These are phyloP conservation scores for Rhizopogon salebrosus DNA, from an alignment of 768 basidiomycete species.

Conservation along the genomic window DNA sequence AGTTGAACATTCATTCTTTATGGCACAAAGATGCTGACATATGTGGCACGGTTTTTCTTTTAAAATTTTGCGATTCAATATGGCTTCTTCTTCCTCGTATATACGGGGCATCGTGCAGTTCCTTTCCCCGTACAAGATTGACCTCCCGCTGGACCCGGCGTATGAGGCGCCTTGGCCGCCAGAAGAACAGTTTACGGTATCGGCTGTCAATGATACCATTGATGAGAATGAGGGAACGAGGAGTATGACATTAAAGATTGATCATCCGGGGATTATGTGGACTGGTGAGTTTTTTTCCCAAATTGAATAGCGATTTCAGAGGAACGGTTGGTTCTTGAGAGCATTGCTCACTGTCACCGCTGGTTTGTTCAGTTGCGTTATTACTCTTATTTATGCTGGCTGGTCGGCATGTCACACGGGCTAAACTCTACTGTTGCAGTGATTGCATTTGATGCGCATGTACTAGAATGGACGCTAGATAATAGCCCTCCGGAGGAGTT, in stretches of 20 bases:
- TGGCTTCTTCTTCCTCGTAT: neutral
- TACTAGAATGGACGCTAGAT: slow-evolving; percentile 80
- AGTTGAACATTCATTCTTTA: neutral
- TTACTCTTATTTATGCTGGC: neutral
- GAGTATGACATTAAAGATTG: slow-evolving; percentile 59
- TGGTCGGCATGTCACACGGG: neutral
- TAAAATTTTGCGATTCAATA: neutral
- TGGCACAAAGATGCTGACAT: neutral
- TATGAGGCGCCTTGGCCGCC: slow-evolving; percentile 49
- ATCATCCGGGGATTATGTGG: slow-evolving; percentile 85
- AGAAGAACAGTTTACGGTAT: slow-evolving; percentile 44
- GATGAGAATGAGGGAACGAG: slow-evolving; percentile 60
- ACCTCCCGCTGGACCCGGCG: slow-evolving; percentile 43
- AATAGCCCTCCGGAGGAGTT: slow-evolving; percentile 70
- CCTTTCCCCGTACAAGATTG: slow-evolving; percentile 78
- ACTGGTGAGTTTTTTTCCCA: slow-evolving; percentile 45
- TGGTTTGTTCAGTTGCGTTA: neutral
- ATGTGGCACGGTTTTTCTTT: neutral
- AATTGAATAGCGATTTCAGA: neutral
- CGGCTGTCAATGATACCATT: slow-evolving; percentile 49
- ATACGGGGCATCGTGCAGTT: slow-evolving; percentile 42
- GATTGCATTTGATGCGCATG: slow-evolving; percentile 88
- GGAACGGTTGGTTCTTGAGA: neutral
- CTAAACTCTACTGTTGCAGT: slow-evolving; percentile 33
- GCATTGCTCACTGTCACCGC: neutral